These are phyloP conservation scores for Amesomyces nigricolor DNA, from an alignment of 2,329 filamentous ascomycete species.

Conservation along the genomic window DNA sequence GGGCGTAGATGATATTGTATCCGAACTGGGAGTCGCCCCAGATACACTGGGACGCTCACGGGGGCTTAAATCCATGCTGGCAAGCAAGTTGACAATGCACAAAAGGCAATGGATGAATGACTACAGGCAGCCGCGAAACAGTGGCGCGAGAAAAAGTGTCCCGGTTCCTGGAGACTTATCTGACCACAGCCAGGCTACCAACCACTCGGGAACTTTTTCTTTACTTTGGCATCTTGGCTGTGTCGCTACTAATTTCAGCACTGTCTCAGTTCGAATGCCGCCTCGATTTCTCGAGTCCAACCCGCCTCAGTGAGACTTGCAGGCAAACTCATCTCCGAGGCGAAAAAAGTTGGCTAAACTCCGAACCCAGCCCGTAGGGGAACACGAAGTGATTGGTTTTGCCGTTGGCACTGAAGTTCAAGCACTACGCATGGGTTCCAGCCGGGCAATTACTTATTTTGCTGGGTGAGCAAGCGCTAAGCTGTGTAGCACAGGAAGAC, in stretches of 20 bases:
- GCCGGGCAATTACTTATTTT: too few species aligned
- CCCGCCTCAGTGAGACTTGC: not conserved
- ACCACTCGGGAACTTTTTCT: conserved; percentile 22
- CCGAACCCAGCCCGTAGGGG: too few species aligned
- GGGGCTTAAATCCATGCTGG: conserved; percentile 12
- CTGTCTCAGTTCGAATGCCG: not conserved
- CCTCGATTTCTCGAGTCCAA: not conserved
- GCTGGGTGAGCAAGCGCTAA: not conserved
- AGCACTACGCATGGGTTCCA: too few species aligned
- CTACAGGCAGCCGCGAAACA: not conserved
- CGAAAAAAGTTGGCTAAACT: too few species aligned
- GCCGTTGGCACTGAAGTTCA: too few species aligned
- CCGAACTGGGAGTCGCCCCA: too few species aligned
- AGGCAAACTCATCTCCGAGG: too few species aligned
- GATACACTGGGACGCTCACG: conserved; percentile 6
- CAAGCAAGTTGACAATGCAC: conserved; percentile 18
- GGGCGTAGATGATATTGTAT: conserved; percentile 20
- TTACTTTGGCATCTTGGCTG: conserved; percentile 4
- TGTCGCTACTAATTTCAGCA: conserved; percentile 4
- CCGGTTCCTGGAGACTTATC: conserved; percentile 19
- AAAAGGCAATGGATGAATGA: not conserved
- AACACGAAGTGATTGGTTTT: too few species aligned
- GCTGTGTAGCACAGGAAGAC: not conserved
- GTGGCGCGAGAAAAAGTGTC: conserved; percentile 4
- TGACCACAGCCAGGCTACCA: not conserved